These are phyloP conservation scores for Firmiana major DNA, from an alignment of 345 rosid genomes.

Conservation along the genomic window DNA sequence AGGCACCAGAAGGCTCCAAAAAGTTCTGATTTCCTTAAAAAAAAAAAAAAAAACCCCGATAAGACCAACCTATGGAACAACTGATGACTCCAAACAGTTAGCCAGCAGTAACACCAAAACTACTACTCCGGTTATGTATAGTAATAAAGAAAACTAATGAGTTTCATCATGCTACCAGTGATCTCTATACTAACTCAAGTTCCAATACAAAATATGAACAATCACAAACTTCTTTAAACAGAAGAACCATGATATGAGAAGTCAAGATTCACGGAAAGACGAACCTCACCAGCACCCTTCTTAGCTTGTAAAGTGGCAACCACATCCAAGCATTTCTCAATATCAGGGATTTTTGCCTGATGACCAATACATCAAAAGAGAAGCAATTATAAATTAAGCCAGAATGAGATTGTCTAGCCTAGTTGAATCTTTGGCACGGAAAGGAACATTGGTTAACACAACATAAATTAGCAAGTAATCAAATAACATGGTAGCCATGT, in stretches of 20 bases:
- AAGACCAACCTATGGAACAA: not conserved
- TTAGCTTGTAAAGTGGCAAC: conserved; percentile 79
- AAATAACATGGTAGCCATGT: not conserved
- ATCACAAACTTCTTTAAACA: conserved; percentile 1
- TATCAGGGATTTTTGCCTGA: conserved; percentile 93
- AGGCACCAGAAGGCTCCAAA: not conserved
- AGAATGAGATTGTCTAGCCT: not conserved
- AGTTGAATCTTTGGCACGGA: not conserved
- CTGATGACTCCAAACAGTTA: not conserved
- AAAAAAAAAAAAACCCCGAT: too few species aligned
- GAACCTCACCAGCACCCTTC: conserved; percentile 85
- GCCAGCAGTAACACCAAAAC: not conserved
- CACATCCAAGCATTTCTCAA: conserved; percentile 81
- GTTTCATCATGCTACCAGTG: not conserved
- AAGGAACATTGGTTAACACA: not conserved
- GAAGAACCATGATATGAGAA: not conserved
- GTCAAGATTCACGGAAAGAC: conserved; percentile 28
- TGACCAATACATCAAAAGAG: conserved; percentile 1
- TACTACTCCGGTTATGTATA: not conserved
- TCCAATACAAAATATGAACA: not conserved
- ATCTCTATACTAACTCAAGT: not conserved
- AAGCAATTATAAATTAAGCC: not conserved
- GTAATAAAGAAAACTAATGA: not conserved
- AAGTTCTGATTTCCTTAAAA: not conserved
- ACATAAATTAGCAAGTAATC: not conserved